Base-by-base conservation (phyloP, 78 protist species). In the Pelomyxa schiedti region DNA sequence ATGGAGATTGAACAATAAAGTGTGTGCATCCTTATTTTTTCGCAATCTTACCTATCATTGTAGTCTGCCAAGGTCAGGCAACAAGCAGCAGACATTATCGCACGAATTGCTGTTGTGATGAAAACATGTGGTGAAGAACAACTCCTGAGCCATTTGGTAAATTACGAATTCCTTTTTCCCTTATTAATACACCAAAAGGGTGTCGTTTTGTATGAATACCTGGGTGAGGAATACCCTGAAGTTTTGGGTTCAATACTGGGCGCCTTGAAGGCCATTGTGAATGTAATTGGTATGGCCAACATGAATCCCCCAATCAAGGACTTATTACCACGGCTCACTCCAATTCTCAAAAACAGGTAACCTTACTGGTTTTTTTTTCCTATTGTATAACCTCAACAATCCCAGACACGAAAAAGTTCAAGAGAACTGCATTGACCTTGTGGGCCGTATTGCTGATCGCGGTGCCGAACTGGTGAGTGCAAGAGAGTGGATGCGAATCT, bases 181-280 rank as follows among this genome's bases (percentile, higher is more conserved):
- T n/a, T n/a, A n/a, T n/a, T n/a, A n/a, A n/a, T n/a, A n/a, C n/a
- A n/a, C n/a, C n/a, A n/a, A n/a, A n/a, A n/a, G n/a, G 96, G 97
- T 39, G 81, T 69, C 8, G 92, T 92, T 65, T 87, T 94, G 70
- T 92, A 91, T 79, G 97, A 96, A 74, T 88, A 91, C 26, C 85
- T 94, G 2, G 98, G 98, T 42, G 99, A 98, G 69, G 99, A 96
- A 78, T 95, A 95, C 73, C 99, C 99, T 68, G 99, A 97, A 53
- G 99, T 92, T 28, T 83, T 95, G 52, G 96, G 95, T 75, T 87
- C 96, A 0, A 91, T 94, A 42, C 43, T 96, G 28, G 97, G 88
- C 5, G 98, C 95, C 3, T 81, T 97, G 16, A 91, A 90, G 80
- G 85, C 92, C 43, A 83, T 97, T 58, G 95, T 93, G 52, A 87